Base-by-base conservation (phyloP, 1,284 basidiomycete species). In the Trametes sp. region DNA sequence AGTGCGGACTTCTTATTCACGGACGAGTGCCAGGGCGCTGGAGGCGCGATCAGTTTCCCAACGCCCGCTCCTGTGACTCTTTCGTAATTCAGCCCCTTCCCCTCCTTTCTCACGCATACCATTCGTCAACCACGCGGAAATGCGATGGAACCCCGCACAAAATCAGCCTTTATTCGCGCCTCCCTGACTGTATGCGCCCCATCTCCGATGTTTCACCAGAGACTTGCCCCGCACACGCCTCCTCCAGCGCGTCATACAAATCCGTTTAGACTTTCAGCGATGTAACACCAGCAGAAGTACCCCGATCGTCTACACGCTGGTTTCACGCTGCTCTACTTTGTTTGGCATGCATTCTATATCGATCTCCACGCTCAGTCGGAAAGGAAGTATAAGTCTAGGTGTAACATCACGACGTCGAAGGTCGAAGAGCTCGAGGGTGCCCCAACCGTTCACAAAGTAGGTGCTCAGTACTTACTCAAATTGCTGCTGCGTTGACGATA, bases 1-100 rank as follows among this genome's bases (percentile, higher is more conserved):
- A 58, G 48, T 54, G 61, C 56, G 50, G 50, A 64, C 48, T 64
- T 65, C 60, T 64, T 64, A 68, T 65, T 64, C 66, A 58, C 64
- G 57, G 54, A 56, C 52, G 63, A 57, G 48, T 52, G 54, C 58
- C 61, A 65, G 66, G 54, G 63, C 66, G 66, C 66, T 63, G 59
- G 62, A 68, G 61, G 59, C 63, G 63, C 66, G 62, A 65, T 68
- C 66, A 68, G 51, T 61, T 65, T 65, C 64, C 61, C 63, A 64
- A 65, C 61, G 24, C 46, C 42, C 52, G 61, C 65, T 28, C 62
- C 61, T 58, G 59, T 65, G 59, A 66, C 62, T 63, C 50, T 63
- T 58, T 58, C 64, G 61, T 62, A 65, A 62, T 59, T 52, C 54
- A 49, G 50, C 33, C 21, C 50, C 45, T 54, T 58, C 57, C 52